phyloP scores from a whole-genome alignment of 2,329 filamentous ascomycete genomes.

The Corniculantispora saksenae region DNA sequence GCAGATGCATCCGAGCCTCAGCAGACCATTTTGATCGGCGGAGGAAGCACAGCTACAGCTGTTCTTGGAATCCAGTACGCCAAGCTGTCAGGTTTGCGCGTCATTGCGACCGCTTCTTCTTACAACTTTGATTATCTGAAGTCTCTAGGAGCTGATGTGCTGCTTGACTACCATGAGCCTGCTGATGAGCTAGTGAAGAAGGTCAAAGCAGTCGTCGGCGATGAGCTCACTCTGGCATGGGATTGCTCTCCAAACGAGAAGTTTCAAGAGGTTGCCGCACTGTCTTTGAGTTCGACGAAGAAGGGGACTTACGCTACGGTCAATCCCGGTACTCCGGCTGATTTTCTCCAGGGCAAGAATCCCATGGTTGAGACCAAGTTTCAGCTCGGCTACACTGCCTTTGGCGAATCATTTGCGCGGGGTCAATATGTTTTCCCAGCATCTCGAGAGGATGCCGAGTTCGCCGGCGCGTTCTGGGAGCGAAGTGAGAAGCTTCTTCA shows the following conservation, averaged over 20 bases:
- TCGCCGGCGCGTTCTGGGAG: constrained; percentile 39
- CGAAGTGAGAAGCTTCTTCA: constrained; percentile 34
- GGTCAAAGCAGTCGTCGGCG: background rate
- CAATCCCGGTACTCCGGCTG: background rate
- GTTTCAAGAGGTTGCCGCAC: constrained; percentile 1
- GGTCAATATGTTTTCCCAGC: constrained; percentile 26
- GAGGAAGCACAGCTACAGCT: constrained; percentile 55
- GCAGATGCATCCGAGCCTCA: constrained; percentile 34
- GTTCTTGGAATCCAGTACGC: constrained; percentile 51
- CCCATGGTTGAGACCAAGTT: constrained; percentile 24
- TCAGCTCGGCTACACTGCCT: constrained; percentile 41
- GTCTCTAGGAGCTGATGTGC: constrained; percentile 45
- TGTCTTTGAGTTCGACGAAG: background rate
- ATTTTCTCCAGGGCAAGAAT: background rate
- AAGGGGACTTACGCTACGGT: constrained; percentile 12
- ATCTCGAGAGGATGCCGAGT: constrained; percentile 33
- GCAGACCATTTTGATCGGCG: constrained; percentile 44
- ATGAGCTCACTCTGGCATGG: background rate
- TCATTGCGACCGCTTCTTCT: constrained; percentile 42
- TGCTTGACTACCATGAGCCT: constrained; percentile 46
- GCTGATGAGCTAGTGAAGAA: background rate
- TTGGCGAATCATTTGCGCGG: constrained; percentile 37
- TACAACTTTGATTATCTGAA: constrained; percentile 38
- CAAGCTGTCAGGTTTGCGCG: constrained; percentile 41
- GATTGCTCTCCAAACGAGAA: constrained; percentile 21